Evolutionary conservation across 129 eudicot genomes (phyloP).

Genomic region (Ambrosia trifida): DNA sequence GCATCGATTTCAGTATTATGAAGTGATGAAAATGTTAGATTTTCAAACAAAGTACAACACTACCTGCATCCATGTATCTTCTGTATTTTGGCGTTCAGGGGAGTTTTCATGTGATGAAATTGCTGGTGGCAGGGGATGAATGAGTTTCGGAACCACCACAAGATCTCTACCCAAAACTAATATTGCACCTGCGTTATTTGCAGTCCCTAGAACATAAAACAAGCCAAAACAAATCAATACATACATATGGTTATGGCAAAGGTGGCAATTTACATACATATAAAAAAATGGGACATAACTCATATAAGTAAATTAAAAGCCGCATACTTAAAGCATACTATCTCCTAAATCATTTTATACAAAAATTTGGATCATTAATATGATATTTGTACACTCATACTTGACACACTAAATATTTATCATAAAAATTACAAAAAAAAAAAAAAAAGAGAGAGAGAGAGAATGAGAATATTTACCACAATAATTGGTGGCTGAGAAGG

Average conservation of each 20-base stretch:
- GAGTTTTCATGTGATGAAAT: constrained; percentile 82
- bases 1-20: not conserved
- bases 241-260: not conserved
- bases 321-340: not conserved
- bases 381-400: not conserved
- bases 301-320: not conserved
- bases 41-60: not conserved
- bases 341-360: not conserved
- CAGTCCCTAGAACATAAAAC: constrained; percentile 62
- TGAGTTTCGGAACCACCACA: constrained; percentile 97
- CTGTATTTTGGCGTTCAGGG: constrained; percentile 78
- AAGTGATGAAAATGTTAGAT: not conserved
- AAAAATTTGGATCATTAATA: not conserved
- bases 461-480: constrained; percentile 60
- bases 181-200: constrained; percentile 98
- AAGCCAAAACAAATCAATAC: not conserved
- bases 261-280: not conserved
- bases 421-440: constrained; percentile 4
- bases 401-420: not conserved
- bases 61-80: constrained; percentile 99
- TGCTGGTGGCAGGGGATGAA: constrained; percentile 97
- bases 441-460: too few relatives aligned
- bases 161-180: constrained; percentile 97
- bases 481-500: constrained; percentile 92
- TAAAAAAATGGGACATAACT: not conserved